A percentile compares a stretch with the other conserved stretches of the same genome.
phyloP scores from a whole-genome alignment of 148 eudicot genomes.

The Vaccinium macrocarpon region DNA sequence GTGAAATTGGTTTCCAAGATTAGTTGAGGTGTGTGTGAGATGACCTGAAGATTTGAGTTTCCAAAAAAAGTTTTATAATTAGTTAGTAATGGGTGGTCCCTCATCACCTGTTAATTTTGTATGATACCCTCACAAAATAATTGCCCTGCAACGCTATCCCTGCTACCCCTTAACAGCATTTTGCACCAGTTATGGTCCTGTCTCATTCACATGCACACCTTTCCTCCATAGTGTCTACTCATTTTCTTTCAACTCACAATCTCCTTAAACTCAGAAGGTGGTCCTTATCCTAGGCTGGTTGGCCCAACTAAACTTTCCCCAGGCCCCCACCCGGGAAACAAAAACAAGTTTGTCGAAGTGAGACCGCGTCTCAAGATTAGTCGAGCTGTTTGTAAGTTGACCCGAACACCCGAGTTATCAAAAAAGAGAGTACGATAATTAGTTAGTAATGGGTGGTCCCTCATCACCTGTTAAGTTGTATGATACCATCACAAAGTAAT shows the following conservation, averaged over 20 bases:
- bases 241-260: not conserved
- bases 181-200: not conserved
- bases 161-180: not conserved
- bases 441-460: no score
- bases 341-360: no score
- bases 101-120: not conserved
- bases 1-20: no score
- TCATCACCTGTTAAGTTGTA: not conserved
- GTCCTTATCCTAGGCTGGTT: not conserved
- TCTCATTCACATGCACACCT: not conserved
- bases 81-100: not conserved
- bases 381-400: no score
- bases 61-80: not conserved
- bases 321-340: no score
- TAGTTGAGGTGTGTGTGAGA: no score
- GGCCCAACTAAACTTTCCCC: not conserved
- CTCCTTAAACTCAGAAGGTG: not conserved
- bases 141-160: no score
- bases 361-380: no score
- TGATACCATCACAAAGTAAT: not conserved
- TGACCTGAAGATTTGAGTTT: no score
- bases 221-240: not conserved
- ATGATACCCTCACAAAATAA: not conserved
- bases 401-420: no score
- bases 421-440: no score